Percentiles rank a stretch among this genome's conserved stretches.
phyloP scores from a whole-genome alignment of 768 basidiomycete species.

The Leccinellum albellum region DNA sequence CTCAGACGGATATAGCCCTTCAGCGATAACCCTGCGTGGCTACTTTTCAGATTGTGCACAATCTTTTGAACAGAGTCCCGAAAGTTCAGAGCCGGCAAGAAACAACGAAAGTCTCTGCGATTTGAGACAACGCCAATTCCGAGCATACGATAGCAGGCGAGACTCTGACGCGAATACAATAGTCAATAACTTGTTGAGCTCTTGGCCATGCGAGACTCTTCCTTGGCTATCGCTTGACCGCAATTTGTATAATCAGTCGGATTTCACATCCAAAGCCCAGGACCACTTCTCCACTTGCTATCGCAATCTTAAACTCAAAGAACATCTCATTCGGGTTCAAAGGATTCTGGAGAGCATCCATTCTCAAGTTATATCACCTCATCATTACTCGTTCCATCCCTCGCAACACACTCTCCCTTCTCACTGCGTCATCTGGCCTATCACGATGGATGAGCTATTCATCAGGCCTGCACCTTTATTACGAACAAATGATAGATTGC shows the following conservation, averaged over 20 bases:
- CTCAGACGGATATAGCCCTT: slow-evolving; percentile 8
- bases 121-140: neutral
- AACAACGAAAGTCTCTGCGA: neutral
- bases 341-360: neutral
- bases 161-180: neutral
- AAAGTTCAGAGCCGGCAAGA: neutral
- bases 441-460: neutral
- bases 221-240: neutral
- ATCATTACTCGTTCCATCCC: neutral
- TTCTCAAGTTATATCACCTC: neutral
- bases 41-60: neutral
- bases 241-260: neutral
- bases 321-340: neutral
- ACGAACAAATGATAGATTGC: neutral
- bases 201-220: slow-evolving; percentile 14
- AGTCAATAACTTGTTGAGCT: neutral
- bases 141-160: slow-evolving; percentile 1
- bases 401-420: neutral
- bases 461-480: neutral
- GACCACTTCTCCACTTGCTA: slow-evolving; percentile 11
- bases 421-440: neutral
- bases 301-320: slow-evolving; percentile 2
- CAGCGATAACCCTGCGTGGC: neutral
- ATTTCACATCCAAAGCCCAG: neutral
- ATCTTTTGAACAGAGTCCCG: slow-evolving; percentile 4